These are phyloP conservation scores for Flaveria bidentis DNA, from an alignment of 129 eudicot species.

Conservation along the genomic window DNA sequence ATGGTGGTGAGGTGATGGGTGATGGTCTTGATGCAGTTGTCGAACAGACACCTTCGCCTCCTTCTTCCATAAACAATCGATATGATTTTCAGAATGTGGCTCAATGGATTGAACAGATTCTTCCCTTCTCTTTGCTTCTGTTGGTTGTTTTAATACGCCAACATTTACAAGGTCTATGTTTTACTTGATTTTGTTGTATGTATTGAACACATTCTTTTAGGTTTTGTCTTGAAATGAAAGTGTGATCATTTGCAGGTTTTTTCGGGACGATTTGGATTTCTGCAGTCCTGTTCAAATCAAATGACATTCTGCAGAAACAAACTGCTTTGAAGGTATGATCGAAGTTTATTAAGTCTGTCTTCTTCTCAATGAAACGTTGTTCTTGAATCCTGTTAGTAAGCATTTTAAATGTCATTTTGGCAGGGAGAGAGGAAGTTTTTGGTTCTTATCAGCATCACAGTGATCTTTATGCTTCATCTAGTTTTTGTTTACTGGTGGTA, in stretches of 20 bases:
- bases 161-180: constrained; percentile 46
- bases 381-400: not conserved
- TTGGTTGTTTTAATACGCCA: constrained; percentile 48
- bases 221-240: not conserved
- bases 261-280: constrained; percentile 53
- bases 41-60: constrained; percentile 10
- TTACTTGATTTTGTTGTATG: not conserved
- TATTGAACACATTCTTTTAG: not conserved
- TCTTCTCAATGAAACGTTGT: not conserved
- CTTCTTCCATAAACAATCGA: constrained; percentile 15
- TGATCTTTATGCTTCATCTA: constrained; percentile 45
- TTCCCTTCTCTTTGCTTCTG: constrained; percentile 52
- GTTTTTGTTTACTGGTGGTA: constrained; percentile 49
- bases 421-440: constrained; percentile 50
- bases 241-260: constrained; percentile 42
- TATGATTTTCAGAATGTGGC: constrained; percentile 45
- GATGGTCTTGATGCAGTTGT: constrained; percentile 21
- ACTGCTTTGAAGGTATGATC: constrained; percentile 53
- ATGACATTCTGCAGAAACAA: constrained; percentile 56
- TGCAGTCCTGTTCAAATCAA: constrained; percentile 50
- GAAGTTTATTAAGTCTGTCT: not conserved
- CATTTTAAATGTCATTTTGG: constrained; percentile 20
- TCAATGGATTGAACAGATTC: constrained; percentile 50
- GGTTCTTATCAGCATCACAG: constrained; percentile 39
- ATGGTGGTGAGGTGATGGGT: constrained; percentile 6